Evolutionary conservation across 352 stramenopile species (phyloP).

Genomic region (Chrysophaeum taylorii): DNA sequence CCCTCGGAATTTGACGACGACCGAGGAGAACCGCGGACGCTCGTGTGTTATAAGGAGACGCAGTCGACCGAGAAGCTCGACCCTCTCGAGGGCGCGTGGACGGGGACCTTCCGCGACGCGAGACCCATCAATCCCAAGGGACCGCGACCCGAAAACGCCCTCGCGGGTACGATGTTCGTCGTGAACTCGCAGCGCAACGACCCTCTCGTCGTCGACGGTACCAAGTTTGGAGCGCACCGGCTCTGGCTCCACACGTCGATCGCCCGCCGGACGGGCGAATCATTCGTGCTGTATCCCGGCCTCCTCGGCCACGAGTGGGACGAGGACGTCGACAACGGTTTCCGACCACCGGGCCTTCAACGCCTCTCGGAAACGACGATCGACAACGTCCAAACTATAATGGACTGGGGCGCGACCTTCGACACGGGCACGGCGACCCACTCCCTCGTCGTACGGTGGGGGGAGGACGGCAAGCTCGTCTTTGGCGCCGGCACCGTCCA

Average conservation of each 20-base stretch:
- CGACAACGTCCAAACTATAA: neutral
- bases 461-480: neutral
- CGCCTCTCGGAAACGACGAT: neutral
- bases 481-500: neutral
- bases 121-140: neutral
- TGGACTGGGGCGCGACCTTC: conserved; percentile 7
- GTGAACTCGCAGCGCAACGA: conserved; percentile 13
- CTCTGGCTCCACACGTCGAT: neutral
- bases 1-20: too few relatives aligned
- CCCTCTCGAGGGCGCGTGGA: neutral
- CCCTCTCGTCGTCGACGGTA: neutral
- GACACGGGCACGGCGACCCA: conserved; percentile 1
- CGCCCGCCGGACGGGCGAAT: neutral
- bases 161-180: neutral
- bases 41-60: conserved; percentile 12
- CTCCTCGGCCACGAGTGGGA: conserved; percentile 18
- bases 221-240: neutral
- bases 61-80: neutral
- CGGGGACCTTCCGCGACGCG: conserved; percentile 10
- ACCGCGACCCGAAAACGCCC: neutral
- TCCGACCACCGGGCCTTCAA: neutral
- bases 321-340: conserved; percentile 8
- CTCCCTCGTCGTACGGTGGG: neutral
- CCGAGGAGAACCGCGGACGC: conserved; percentile 3
- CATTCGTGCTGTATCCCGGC: neutral